Conservation (phyloP, 176 grass and related monocot species). For the Olyra latifolia region DNA sequence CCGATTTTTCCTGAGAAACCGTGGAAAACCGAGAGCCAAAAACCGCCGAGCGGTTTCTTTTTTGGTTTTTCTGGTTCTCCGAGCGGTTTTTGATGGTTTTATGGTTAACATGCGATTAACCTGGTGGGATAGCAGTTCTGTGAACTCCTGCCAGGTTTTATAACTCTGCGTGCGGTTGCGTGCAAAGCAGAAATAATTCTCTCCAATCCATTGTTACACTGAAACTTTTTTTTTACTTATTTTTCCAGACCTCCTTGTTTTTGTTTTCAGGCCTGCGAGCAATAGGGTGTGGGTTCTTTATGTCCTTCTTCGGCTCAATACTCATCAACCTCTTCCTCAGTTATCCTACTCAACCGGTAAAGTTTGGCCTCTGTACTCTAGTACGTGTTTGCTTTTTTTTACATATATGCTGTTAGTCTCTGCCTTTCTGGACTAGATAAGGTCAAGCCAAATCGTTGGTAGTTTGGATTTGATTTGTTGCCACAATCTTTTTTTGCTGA, state of each 20-base stretch:
- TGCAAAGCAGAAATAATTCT: background rate
- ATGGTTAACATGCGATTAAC: too few relatives aligned
- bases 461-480: background rate
- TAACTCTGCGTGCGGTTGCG: too few relatives aligned
- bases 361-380: background rate
- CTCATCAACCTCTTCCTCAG: constrained; percentile 46
- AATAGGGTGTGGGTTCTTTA: constrained; percentile 33
- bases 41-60: too few relatives aligned
- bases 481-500: background rate
- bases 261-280: constrained; percentile 45
- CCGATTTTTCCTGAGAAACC: too few relatives aligned
- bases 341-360: constrained; percentile 62
- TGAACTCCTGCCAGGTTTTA: too few relatives aligned
- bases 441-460: background rate
- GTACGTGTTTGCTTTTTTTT: background rate
- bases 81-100: too few relatives aligned
- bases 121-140: too few relatives aligned
- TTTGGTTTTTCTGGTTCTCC: too few relatives aligned
- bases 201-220: background rate
- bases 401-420: background rate
- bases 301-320: constrained; percentile 8
- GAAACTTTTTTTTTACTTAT: background rate
- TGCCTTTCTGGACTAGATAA: background rate
- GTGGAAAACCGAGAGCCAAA: too few relatives aligned
- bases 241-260: background rate